These are phyloP conservation scores for Lipomyces lipofer DNA, from an alignment of 805 yeast species.

Conservation along the genomic window DNA sequence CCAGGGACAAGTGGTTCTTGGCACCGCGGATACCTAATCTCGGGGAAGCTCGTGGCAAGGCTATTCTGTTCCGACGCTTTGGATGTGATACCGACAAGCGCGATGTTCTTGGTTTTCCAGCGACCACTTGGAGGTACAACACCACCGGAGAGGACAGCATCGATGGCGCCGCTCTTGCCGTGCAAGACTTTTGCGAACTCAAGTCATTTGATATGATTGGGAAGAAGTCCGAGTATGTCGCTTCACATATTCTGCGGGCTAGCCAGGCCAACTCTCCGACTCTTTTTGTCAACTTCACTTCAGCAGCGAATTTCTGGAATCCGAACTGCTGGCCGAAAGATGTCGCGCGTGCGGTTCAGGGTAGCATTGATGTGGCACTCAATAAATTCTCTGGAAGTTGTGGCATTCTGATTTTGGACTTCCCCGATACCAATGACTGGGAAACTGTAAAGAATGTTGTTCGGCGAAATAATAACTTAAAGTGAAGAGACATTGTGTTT, in stretches of 20 bases:
- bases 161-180: conserved; percentile 44
- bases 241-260: conserved; percentile 56
- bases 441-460: conserved; percentile 52
- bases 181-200: conserved; percentile 76
- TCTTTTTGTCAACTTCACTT: conserved; percentile 68
- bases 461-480: conserved; percentile 35
- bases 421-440: conserved; percentile 64
- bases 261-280: conserved; percentile 49
- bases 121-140: conserved; percentile 66
- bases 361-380: conserved; percentile 23
- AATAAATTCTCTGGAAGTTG: conserved; percentile 39
- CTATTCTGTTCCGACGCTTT: conserved; percentile 66
- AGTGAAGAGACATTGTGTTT: too few species aligned
- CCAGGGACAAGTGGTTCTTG: conserved; percentile 61
- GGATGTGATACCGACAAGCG: conserved; percentile 21
- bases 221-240: conserved; percentile 59
- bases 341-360: conserved; percentile 54
- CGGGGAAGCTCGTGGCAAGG: conserved; percentile 67
- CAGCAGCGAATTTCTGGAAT: conserved; percentile 72
- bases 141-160: conserved; percentile 65
- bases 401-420: conserved; percentile 70
- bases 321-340: conserved; percentile 72
- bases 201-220: conserved; percentile 52
- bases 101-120: conserved; percentile 61
- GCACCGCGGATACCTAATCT: conserved; percentile 56